Base-by-base conservation (phyloP, 495 filamentous ascomycete species). In the Saxophila tyrrhenica region DNA sequence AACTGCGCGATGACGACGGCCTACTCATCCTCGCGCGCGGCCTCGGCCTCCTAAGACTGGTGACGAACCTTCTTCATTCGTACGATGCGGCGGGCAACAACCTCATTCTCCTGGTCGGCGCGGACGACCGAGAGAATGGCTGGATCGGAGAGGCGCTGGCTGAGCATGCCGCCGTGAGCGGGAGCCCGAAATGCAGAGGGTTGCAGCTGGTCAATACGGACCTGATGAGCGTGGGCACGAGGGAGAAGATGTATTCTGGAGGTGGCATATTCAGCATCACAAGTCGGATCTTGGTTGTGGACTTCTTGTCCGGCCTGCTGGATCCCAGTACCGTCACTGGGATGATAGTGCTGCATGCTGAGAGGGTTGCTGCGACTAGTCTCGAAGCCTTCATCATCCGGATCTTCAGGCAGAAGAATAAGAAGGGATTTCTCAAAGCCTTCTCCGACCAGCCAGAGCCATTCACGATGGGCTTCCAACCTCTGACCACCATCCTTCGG, bases 251-350 rank as follows among this genome's bases (percentile, higher is more conserved):
- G 72, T 98, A 98, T 71, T 70, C 79, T 1, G 74, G 81, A 54
- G 92, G 92, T 23, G 92, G 92, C 50, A 86, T 97, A 65, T 86
- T 95, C 70, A 95, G 91, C 76, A 84, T 97, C 62, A 98, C 92
- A 25, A 95, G 88, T 38, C 86, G 90, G 60, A 98, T 98, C 58
- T 69, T 98, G 51, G 86, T 96, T 10, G 87, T 95, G 22, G 92
- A 98, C 70, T 73, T 97, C 51, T 68, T 98, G 55, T 92, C 88
- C 74, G 81, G 73, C 45, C 68, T 96, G 48, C 72, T 96, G 44
- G 77, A 90, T 59, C 81, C 89, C 0, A 84, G 87, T 59, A 92
- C 79, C 23, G 83, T 98, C 54, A 94, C 90, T 3, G 92, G 92
- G 1, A 67, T 98, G 50, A 70, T 98, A 38, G 79, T 95, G 25